These are phyloP conservation scores for Euryodendron excelsum DNA, from an alignment of 148 eudicot species.

Conservation along the genomic window DNA sequence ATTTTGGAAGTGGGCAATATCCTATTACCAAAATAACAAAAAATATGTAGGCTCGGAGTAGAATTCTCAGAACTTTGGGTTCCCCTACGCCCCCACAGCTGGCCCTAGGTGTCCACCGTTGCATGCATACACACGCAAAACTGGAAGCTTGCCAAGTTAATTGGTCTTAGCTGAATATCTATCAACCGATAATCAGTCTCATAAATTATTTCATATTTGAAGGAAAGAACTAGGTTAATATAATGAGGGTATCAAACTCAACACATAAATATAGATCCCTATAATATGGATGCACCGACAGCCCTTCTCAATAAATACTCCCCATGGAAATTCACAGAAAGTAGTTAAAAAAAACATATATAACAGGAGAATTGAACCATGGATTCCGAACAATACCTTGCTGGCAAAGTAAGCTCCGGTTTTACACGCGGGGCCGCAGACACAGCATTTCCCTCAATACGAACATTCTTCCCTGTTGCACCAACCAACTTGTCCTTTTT, in stretches of 20 bases:
- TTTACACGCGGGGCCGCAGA: constrained; percentile 83
- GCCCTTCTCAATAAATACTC: neutral
- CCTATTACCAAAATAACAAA: too few relatives aligned
- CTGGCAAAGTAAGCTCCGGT: constrained; percentile 86
- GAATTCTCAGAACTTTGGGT: too few relatives aligned
- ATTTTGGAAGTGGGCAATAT: too few relatives aligned
- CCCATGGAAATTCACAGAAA: neutral
- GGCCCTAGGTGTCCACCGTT: too few relatives aligned
- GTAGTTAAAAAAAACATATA: neutral
- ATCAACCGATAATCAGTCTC: too few relatives aligned
- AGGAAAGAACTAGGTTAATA: neutral
- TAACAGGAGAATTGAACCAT: constrained; percentile 8
- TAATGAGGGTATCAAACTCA: neutral
- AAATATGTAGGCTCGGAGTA: too few relatives aligned
- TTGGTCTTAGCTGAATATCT: too few relatives aligned
- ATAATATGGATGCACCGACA: neutral
- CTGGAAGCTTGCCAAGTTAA: too few relatives aligned
- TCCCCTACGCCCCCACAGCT: too few relatives aligned
- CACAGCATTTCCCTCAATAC: constrained; percentile 52
- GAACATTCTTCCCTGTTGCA: constrained; percentile 63
- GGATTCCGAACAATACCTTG: constrained; percentile 45
- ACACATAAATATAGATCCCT: neutral
- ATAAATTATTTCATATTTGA: too few relatives aligned
- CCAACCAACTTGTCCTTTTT: constrained; percentile 81
- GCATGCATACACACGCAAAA: too few relatives aligned